Conservation (phyloP, 2,329 filamentous ascomycete genomes). For the Fusarium praegraminearum region DNA sequence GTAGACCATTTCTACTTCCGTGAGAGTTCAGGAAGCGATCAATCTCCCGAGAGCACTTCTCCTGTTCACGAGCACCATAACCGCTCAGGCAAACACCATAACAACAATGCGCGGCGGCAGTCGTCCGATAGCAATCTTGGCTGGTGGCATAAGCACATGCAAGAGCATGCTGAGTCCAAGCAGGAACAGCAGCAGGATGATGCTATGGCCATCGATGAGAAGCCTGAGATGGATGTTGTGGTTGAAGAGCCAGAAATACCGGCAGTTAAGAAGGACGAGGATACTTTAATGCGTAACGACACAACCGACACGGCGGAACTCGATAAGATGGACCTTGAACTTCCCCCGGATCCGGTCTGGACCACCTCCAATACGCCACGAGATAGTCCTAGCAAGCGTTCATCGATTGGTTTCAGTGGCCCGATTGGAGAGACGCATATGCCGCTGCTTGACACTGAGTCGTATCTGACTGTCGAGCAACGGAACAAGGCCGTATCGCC, state of each 20-base stretch:
- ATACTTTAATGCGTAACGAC: slow-evolving; percentile 53
- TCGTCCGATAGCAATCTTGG: slow-evolving; percentile 72
- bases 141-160: slow-evolving; percentile 86
- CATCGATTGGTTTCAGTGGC: slow-evolving; percentile 45
- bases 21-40: slow-evolving; percentile 71
- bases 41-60: slow-evolving; percentile 56
- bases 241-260: slow-evolving; percentile 39
- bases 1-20: slow-evolving; percentile 78
- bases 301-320: slow-evolving; percentile 57
- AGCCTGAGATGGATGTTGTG: slow-evolving; percentile 40
- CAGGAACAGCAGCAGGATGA: slow-evolving; percentile 56
- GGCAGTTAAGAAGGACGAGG: slow-evolving; percentile 32
- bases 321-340: slow-evolving; percentile 57
- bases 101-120: slow-evolving; percentile 60
- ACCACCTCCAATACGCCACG: slow-evolving; percentile 53
- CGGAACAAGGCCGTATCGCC: slow-evolving; percentile 38
- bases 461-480: slow-evolving; percentile 37
- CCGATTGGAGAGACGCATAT: slow-evolving; percentile 47
- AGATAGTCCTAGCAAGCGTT: slow-evolving; percentile 43
- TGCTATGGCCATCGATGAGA: slow-evolving; percentile 49
- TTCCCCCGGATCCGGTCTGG: slow-evolving; percentile 58
- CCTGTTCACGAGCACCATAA: slow-evolving; percentile 46
- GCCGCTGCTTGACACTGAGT: slow-evolving; percentile 43
- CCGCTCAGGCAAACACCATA: slow-evolving; percentile 41
- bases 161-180: slow-evolving; percentile 77